Evolutionary conservation across 2,329 filamentous ascomycete species (phyloP).

Genomic region (Coniella lustricola): DNA sequence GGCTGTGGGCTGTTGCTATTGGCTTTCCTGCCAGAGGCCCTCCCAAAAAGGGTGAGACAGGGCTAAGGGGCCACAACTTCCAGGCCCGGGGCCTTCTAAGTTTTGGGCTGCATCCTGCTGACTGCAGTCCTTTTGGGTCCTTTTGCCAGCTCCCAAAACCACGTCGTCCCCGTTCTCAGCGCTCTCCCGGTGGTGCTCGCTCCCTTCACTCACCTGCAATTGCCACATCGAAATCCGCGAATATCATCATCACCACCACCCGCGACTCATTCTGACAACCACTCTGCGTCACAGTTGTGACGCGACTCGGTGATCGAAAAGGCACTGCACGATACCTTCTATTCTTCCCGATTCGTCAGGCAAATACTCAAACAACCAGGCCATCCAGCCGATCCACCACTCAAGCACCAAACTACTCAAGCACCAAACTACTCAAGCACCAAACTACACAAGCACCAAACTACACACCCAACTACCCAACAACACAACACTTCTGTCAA

Average conservation of each 20-base stretch:
- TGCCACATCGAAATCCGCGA: not conserved
- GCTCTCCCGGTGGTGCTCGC: not conserved
- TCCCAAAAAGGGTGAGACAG: too few relatives aligned
- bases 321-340: not conserved
- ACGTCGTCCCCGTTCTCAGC: not conserved
- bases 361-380: not conserved
- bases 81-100: too few relatives aligned
- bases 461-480: too few relatives aligned
- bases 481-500: not conserved
- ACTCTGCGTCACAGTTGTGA: not conserved
- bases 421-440: too few relatives aligned
- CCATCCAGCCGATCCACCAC: not conserved
- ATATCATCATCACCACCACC: conserved; percentile 2
- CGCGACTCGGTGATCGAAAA: not conserved
- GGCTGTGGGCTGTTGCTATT: too few relatives aligned
- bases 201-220: not conserved
- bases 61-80: too few relatives aligned
- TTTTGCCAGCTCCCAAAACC: not conserved
- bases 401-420: too few relatives aligned
- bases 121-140: not conserved
- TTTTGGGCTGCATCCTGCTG: too few relatives aligned
- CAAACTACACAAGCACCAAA: too few relatives aligned
- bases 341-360: not conserved
- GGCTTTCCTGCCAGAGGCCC: too few relatives aligned
- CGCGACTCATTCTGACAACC: not conserved